Conservation (phyloP, 768 basidiomycete genomes). For the Hypsizygus marmoreus region DNA sequence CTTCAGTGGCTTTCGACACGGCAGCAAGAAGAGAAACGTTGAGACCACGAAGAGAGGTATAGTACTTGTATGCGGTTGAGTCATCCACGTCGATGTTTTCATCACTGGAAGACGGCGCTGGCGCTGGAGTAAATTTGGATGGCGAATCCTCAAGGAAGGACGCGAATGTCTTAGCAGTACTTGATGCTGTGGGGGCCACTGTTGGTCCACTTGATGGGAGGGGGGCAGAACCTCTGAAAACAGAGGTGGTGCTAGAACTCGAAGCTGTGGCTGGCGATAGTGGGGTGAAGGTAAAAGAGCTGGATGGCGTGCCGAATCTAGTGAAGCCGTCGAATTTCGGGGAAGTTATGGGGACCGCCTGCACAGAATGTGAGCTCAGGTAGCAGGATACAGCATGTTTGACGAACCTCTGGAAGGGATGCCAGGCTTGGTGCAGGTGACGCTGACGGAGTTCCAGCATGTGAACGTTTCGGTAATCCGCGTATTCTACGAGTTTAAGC, state of each 20-base stretch:
- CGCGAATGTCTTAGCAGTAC: conserved; percentile 54
- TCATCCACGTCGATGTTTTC: conserved; percentile 27
- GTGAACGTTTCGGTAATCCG: conserved; percentile 56
- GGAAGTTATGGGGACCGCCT: conserved; percentile 26
- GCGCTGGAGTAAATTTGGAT: conserved; percentile 7
- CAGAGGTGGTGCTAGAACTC: conserved; percentile 8
- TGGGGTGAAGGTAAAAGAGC: conserved; percentile 43
- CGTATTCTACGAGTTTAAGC: conserved; percentile 52
- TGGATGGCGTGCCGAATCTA: conserved; percentile 47
- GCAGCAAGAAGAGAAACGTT: conserved; percentile 67
- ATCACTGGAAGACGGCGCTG: conserved; percentile 13
- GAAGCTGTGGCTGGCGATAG: background rate
- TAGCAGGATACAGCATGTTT: conserved; percentile 5
- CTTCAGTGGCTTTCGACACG: conserved; percentile 57
- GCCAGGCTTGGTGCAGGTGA: conserved; percentile 27
- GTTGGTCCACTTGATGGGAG: conserved; percentile 21
- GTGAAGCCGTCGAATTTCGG: conserved; percentile 54
- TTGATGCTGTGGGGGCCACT: conserved; percentile 39
- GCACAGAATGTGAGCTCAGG: conserved; percentile 8
- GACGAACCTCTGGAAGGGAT: conserved; percentile 17
- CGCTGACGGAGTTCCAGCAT: conserved; percentile 21
- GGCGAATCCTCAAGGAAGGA: conserved; percentile 35
- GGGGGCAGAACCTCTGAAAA: conserved; percentile 19
- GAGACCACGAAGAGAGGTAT: conserved; percentile 70
- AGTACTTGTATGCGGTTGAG: conserved; percentile 53